phyloP scores from a whole-genome alignment of 2,329 filamentous ascomycete species.

The Escovopsis sp. region DNA sequence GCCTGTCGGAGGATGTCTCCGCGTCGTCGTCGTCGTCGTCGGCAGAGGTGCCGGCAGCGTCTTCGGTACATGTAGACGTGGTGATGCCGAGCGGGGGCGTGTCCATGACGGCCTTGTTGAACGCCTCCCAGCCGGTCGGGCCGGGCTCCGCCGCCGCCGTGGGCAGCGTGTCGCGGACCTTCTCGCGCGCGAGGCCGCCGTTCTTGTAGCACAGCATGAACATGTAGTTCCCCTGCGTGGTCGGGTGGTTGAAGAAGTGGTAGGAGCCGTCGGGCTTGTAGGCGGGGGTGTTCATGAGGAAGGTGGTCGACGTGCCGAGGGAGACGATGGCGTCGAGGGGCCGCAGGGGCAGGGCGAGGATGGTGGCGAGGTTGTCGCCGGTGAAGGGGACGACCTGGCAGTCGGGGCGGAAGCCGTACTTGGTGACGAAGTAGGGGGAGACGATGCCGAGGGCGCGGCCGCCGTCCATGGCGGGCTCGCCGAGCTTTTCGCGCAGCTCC shows the following conservation, averaged over 20 bases:
- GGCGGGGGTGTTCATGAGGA: constrained; percentile 89
- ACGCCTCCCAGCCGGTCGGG: constrained; percentile 55
- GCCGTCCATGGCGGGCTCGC: constrained; percentile 65
- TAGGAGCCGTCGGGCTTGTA: constrained; percentile 84
- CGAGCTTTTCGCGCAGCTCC: constrained; percentile 64
- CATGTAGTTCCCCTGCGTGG: constrained; percentile 85
- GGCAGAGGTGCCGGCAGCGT: too few species aligned
- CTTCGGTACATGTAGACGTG: too few species aligned
- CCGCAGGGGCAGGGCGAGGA: constrained; percentile 75
- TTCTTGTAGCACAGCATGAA: constrained; percentile 99
- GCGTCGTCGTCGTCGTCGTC: too few species aligned
- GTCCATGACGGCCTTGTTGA: constrained; percentile 58
- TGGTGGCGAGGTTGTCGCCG: constrained; percentile 91
- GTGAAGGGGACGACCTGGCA: constrained; percentile 79
- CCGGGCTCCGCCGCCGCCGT: constrained; percentile 20
- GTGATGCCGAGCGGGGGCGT: constrained; percentile 61
- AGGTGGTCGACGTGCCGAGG: constrained; percentile 88
- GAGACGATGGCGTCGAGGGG: constrained; percentile 89
- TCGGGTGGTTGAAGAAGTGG: constrained; percentile 97
- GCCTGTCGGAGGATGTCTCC: constrained; percentile 21
- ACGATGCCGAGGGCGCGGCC: constrained; percentile 64
- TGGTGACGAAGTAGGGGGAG: constrained; percentile 60
- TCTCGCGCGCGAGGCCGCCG: constrained; percentile 81
- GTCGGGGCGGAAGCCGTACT: constrained; percentile 61
- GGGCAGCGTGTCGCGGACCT: constrained; percentile 70